These are phyloP conservation scores for Didymella segeticola DNA, from an alignment of 2,329 filamentous ascomycete species.

Conservation along the genomic window DNA sequence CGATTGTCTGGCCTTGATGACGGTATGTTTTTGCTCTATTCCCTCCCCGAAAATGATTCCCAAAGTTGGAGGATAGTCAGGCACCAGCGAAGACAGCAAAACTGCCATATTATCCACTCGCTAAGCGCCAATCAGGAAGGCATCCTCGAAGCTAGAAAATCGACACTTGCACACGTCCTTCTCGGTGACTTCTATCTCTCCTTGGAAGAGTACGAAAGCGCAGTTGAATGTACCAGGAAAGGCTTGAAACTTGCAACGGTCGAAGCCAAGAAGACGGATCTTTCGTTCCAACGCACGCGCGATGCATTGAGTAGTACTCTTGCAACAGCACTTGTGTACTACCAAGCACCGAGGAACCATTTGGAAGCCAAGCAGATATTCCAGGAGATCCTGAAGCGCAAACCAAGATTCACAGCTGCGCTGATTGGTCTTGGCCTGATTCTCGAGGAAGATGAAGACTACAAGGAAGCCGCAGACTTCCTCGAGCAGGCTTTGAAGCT, in stretches of 20 bases:
- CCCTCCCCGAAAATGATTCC: background rate
- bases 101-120: background rate
- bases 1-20: slow-evolving; percentile 82
- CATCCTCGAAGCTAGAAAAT: slow-evolving; percentile 61
- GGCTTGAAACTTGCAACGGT: slow-evolving; percentile 67
- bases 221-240: slow-evolving; percentile 79
- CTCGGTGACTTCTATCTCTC: slow-evolving; percentile 83
- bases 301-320: slow-evolving; percentile 80
- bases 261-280: slow-evolving; percentile 70
- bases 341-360: slow-evolving; percentile 89
- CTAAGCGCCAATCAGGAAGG: slow-evolving; percentile 49
- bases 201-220: slow-evolving; percentile 83
- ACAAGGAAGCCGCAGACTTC: slow-evolving; percentile 79
- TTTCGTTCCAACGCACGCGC: slow-evolving; percentile 67
- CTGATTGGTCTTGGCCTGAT: slow-evolving; percentile 91
- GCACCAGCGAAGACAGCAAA: background rate
- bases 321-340: slow-evolving; percentile 86
- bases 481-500: slow-evolving; percentile 76
- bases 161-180: slow-evolving; percentile 81
- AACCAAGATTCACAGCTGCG: slow-evolving; percentile 77
- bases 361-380: slow-evolving; percentile 87
- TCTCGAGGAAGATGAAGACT: slow-evolving; percentile 92
- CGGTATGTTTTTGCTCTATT: slow-evolving; percentile 37
- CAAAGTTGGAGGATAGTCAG: background rate
- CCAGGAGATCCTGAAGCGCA: slow-evolving; percentile 77